Evolutionary conservation across 1,139 yeast species (phyloP).

Genomic region (Saccharomyces hybrid): DNA sequence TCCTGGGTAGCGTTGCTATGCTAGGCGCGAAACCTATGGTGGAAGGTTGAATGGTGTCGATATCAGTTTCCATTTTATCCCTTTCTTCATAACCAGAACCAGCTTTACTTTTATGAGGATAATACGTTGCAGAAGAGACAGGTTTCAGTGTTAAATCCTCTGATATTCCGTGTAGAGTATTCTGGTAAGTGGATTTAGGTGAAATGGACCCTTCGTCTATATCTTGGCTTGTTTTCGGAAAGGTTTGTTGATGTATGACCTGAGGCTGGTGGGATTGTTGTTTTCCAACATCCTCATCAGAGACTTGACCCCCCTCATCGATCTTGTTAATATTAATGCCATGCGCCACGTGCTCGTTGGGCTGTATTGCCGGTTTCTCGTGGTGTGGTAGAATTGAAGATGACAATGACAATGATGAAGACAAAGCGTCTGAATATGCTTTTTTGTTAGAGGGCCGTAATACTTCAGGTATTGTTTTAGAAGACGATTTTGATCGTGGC

Average conservation of each 20-base stretch:
- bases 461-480: background rate
- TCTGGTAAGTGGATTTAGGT: background rate
- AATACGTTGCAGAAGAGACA: constrained; percentile 58
- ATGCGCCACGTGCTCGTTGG: background rate
- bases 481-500: background rate
- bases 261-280: background rate
- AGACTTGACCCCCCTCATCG: background rate
- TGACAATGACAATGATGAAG: background rate
- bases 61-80: background rate
- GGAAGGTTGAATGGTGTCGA: constrained; percentile 5
- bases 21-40: background rate
- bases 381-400: background rate
- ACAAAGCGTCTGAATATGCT: background rate
- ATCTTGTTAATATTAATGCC: background rate
- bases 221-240: background rate
- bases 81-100: constrained; percentile 1
- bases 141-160: constrained; percentile 36
- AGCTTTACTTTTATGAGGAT: constrained; percentile 45
- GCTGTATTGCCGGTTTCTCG: constrained; percentile 1
- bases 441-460: background rate
- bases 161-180: background rate
- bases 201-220: background rate
- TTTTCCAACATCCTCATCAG: background rate
- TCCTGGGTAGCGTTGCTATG: background rate
- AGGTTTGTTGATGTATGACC: background rate